These are phyloP conservation scores for Lasiodiplodia theobromae DNA, from an alignment of 2,329 filamentous ascomycete species.

Conservation along the genomic window DNA sequence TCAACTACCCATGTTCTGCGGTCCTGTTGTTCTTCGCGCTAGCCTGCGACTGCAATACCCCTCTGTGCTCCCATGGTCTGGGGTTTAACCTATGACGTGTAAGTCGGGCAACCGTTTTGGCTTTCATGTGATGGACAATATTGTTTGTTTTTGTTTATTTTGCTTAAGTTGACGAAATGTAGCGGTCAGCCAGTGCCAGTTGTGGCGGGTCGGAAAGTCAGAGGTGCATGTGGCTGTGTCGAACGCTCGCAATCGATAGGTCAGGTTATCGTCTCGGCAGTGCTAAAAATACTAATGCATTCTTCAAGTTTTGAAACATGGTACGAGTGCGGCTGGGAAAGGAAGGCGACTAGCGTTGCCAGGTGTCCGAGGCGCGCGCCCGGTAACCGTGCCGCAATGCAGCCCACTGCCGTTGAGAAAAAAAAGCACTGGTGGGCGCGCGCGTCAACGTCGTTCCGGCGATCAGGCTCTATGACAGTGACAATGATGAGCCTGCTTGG, in stretches of 20 bases:
- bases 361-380: neutral
- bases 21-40: too few relatives aligned
- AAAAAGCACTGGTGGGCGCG: constrained; percentile 2
- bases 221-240: constrained; percentile 18
- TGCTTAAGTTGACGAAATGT: neutral
- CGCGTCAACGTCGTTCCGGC: neutral
- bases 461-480: neutral
- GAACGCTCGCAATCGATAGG: constrained; percentile 10
- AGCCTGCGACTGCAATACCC: neutral
- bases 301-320: constrained; percentile 21
- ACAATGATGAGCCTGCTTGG: constrained; percentile 5
- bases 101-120: neutral
- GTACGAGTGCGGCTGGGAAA: constrained; percentile 3
- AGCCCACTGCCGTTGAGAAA: constrained; percentile 8
- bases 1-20: too few relatives aligned
- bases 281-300: constrained; percentile 26
- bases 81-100: too few relatives aligned
- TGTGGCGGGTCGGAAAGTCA: neutral
- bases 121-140: neutral
- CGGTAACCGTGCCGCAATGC: neutral
- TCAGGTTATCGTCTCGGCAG: neutral
- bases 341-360: constrained; percentile 3
- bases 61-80: too few relatives aligned
- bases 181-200: neutral
- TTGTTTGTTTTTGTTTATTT: neutral